Evolutionary conservation across 176 grass and related monocot species (phyloP), one percentile per base, ranked within the genome.

Genomic region (Panicum miliaceum): DNA sequence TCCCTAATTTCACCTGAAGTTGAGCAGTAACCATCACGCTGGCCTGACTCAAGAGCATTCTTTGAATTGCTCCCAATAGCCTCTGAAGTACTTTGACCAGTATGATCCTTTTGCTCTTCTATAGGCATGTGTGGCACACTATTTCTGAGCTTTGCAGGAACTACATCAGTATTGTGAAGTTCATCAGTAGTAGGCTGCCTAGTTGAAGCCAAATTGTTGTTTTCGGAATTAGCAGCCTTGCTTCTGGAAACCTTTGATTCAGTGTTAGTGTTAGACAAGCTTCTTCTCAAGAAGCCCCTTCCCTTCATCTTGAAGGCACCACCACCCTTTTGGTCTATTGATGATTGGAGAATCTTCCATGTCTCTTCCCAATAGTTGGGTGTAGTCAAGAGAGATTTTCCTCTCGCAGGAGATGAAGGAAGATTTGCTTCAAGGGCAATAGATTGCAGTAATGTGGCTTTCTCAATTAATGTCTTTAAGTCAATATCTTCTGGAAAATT

Each of bases 281-380:
- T 86, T 83, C 90, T 86, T 71, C 73, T 77, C 34, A 92, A 79
- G 23, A 91, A 85, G 8, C 87, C 81, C 71, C 92, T 88, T 84
- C 65, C 68, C 26, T 77, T 89, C 61, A 91, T 87, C 46, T 82
- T 89, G 81, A 64, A 27, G 57, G 76, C 41, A 47, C 47, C 64
- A 40, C n/a, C 75, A 88, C 51, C 45, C 67, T 36, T 88, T 60
- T 78, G 67, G 45, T 90, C 86, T 81, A 64, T 84, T 45, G 86
- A 80, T 76, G 82, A 79, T 80, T 99, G 88, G 81, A 96, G 78
- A 58, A 85, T 84, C 65, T 91, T 99, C 96, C 96, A 99, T 82
- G 89, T 94, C 52, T 99, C 96, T 83, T 99, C 96, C 96, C 93
- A 96, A 71, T 92, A 99, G 85, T 89, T 94, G 14, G 91, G 45